A percentile compares a stretch with the other conserved stretches of the same genome.
Conservation (phyloP, 352 stramenopile genomes). For the Blastocystis sp. region DNA sequence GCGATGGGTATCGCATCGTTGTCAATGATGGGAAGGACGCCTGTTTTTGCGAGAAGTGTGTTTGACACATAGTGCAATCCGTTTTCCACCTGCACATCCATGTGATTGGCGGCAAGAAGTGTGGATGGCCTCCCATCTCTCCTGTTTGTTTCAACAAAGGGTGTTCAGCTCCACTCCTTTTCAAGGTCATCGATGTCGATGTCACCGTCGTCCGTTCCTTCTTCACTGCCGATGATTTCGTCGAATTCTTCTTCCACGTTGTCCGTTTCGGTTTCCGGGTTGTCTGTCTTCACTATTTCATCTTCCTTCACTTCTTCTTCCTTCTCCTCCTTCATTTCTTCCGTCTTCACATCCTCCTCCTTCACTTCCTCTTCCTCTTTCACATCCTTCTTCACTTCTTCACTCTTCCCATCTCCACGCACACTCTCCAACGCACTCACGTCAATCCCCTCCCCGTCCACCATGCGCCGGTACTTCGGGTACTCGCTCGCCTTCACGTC, state of each 20-base stretch:
- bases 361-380: conserved; percentile 6
- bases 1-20: conserved; percentile 53
- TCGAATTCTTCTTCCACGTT: conserved; percentile 52
- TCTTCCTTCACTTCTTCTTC: conserved; percentile 53
- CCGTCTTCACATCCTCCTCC: neutral
- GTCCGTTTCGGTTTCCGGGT: neutral
- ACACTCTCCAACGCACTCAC: conserved; percentile 29
- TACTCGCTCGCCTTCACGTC: conserved; percentile 80
- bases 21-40: conserved; percentile 58
- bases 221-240: conserved; percentile 15
- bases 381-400: neutral
- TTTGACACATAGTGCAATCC: conserved; percentile 49
- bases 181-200: conserved; percentile 67
- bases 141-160: conserved; percentile 11
- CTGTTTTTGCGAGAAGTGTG: neutral
- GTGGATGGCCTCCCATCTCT: conserved; percentile 46
- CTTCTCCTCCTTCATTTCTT: conserved; percentile 11
- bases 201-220: conserved; percentile 5
- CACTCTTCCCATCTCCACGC: neutral
- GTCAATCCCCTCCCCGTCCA: conserved; percentile 34
- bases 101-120: conserved; percentile 65
- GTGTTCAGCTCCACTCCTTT: conserved; percentile 57
- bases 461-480: conserved; percentile 72
- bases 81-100: conserved; percentile 61
- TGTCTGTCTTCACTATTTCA: neutral